Base-by-base conservation (phyloP, 2,329 filamentous ascomycete species). In the Grosmannia serpens region DNA sequence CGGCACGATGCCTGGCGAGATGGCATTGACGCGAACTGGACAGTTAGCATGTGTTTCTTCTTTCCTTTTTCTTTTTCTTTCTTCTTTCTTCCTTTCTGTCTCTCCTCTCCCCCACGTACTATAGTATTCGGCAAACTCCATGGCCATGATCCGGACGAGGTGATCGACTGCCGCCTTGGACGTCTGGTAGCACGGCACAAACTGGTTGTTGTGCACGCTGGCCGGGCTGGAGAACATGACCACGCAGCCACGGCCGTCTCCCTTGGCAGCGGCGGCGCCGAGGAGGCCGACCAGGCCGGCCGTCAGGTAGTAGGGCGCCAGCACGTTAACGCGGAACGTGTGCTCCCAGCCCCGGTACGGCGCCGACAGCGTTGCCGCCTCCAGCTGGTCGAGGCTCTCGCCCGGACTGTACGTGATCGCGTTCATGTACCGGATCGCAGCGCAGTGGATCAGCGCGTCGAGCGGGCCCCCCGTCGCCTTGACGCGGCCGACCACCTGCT, bases 311-410 rank as follows among this genome's bases (percentile, higher is more conserved):
- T 65, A 65, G 20, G 58, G 61, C 4, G 62, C 60, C 33, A 65
- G 56, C 10, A 65, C 58, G 49, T 65, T 65, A 22, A 61, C 58
- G 22, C 58, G 54, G 52, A 61, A 59, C 17, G 58, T 61, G 5
- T 53, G 59, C 35, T 64, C 63, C 63, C 62, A 63, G 41, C 58
- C 62, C 13, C 17, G 6, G 44, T 58, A 58, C 10, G 57, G 31
- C 20, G 57, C 57, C 52, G 57, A 58, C 44, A 54, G 52, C 15
- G 52, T 58, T 31, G 57, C 57, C 17, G 51, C 77, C 80, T 60
- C 86, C 74, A 58, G 53, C 46, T 55, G 24, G 10, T 8, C 24
- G 15, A 58, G 57, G 38, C 27, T 9, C 22, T 58, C 41, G n/a
- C 61, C 62, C 9, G n/a, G 49, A 3, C 35, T 60, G 52, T 60